Evolutionary conservation across 495 filamentous ascomycete genomes (phyloP), one percentile per base, ranked within the genome.

Genomic region (Jackrogersella multiformis): DNA sequence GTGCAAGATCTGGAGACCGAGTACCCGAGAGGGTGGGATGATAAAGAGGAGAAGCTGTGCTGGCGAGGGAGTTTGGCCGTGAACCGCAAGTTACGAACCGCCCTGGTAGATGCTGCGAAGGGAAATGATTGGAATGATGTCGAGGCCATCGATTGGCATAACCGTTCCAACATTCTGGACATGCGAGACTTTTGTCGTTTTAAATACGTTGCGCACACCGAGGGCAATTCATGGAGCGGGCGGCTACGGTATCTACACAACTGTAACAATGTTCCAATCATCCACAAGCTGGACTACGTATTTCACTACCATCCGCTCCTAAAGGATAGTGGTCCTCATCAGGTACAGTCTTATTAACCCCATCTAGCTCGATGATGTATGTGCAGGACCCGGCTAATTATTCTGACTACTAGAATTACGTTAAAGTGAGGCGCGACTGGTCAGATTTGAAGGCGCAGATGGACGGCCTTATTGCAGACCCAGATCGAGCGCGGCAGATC

Each of bases 41-140:
- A 80, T 4, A 90, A 89, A 62, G 81, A 81, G 61, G 83, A 84
- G 32, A 82, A 88, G 73, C 77, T 85, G 6, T 77, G 87, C 16
- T 89, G 88, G 88, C 77, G 87, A 13, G 88, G 88, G 1, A 83
- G 66, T n/a, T 46, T 69, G 23, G 59, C 66, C 24, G 66, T 69
- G 12, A 80, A 28, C 15, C 46, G 59, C 2, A 64, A 69, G 49
- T 42, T 69, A 16, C 76, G 83, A 51, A 78, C 77, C n/a, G 78
- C 80, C 15, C 70, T 86, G 12, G 41, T 86, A 0, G 56, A 65
- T 0, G 65, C 73, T 0, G 71, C 81, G 8, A 67, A 73, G 13
- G 73, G 69, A 20, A 71, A 82, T 64, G 58, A 69, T 2, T 85
- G 82, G 81, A 79, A 80, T 2, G 82, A 86, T 56, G 79, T 84